phyloP scores from a whole-genome alignment of 306 rosid genomes.

The Begonia loranthoides region DNA sequence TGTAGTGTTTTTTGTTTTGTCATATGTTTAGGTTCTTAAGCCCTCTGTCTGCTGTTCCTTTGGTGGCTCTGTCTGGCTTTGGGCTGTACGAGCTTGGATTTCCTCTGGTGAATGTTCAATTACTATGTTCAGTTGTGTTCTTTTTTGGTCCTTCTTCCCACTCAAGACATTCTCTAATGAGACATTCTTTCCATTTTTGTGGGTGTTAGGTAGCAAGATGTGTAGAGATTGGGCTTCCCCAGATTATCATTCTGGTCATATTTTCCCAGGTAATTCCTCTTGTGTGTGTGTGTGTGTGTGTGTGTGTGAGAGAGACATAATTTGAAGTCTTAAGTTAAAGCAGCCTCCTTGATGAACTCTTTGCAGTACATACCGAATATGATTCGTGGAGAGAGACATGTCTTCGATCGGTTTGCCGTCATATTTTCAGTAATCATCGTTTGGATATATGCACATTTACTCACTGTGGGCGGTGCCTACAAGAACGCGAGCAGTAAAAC shows the following conservation, averaged over 20 bases:
- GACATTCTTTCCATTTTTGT: slow-evolving; percentile 5
- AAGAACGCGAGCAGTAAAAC: slow-evolving; percentile 39
- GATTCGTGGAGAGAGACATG: slow-evolving; percentile 33
- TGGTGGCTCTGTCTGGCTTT: slow-evolving; percentile 83
- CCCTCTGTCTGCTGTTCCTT: slow-evolving; percentile 81
- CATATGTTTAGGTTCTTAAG: slow-evolving; percentile 55
- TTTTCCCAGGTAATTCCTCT: slow-evolving; percentile 62
- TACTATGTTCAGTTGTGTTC: not conserved
- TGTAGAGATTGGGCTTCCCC: slow-evolving; percentile 92
- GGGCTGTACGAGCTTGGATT: slow-evolving; percentile 79
- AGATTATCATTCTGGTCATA: slow-evolving; percentile 47
- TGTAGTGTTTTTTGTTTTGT: no score
- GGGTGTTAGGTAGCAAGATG: slow-evolving; percentile 66
- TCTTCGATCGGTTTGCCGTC: slow-evolving; percentile 74
- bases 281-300: no score
- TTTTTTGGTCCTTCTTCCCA: not conserved
- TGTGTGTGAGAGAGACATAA: no score
- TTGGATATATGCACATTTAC: slow-evolving; percentile 78
- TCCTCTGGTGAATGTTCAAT: slow-evolving; percentile 55
- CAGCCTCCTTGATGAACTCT: slow-evolving; percentile 1
- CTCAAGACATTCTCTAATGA: slow-evolving; percentile 6
- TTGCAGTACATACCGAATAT: slow-evolving; percentile 77
- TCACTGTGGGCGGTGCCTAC: slow-evolving; percentile 87
- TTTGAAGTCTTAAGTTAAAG: not conserved
- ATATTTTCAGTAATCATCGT: slow-evolving; percentile 67